phyloP scores from a whole-genome alignment of 805 yeast species.

The Ogataea trehalophila region DNA sequence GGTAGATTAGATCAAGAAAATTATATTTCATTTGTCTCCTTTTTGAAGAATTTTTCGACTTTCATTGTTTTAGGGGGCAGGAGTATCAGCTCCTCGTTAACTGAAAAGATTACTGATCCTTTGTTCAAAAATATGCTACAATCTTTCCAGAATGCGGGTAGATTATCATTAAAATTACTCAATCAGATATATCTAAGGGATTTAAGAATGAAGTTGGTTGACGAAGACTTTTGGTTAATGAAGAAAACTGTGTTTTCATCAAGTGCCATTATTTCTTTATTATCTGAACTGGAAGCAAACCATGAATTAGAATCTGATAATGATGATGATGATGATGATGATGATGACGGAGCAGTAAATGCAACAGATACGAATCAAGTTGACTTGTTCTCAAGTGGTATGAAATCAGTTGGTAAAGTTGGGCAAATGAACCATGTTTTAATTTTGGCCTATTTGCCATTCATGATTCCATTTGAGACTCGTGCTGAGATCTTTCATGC shows the following conservation, averaged over 20 bases:
- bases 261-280: constrained; percentile 15
- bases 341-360: neutral
- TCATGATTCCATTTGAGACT: constrained; percentile 68
- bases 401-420: constrained; percentile 11
- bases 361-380: neutral
- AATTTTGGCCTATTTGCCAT: constrained; percentile 64
- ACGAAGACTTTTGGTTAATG: constrained; percentile 50
- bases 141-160: constrained; percentile 14
- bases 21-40: constrained; percentile 37
- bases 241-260: constrained; percentile 11
- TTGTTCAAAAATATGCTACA: constrained; percentile 8
- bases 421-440: constrained; percentile 35
- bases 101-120: constrained; percentile 5
- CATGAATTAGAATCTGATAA: constrained; percentile 7
- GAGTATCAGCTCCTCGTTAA: constrained; percentile 5
- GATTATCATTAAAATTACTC: constrained; percentile 45
- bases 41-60: constrained; percentile 48
- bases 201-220: constrained; percentile 51
- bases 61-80: constrained; percentile 28
- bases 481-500: constrained; percentile 71
- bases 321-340: constrained; percentile 6
- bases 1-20: constrained; percentile 38
- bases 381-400: constrained; percentile 8
- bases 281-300: constrained; percentile 14
- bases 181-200: constrained; percentile 65